Evolutionary conservation across 805 yeast genomes (phyloP), one percentile per base, ranked within the genome.

Genomic region (Candida vartiovaarae): DNA sequence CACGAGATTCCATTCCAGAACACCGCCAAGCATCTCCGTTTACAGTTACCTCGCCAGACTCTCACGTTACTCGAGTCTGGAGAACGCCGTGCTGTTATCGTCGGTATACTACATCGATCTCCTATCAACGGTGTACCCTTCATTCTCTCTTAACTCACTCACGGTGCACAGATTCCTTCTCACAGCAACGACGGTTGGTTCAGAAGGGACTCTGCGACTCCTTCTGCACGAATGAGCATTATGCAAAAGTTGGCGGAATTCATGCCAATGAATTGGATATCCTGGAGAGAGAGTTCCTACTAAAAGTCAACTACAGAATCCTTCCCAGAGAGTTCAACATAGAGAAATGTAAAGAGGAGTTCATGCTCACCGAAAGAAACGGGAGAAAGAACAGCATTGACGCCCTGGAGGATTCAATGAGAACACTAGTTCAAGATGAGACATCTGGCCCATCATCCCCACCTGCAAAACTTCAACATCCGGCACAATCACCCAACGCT

Each of bases 181-280:
- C 34, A 90, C 96, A 0, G 93, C 96, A 1, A 89, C 96, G 0
- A 85, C 95, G 47, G 78, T 91, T 2, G 95, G 93, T 0, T 82
- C 91, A 50, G n/a, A 91, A 91, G 61, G 91, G 95, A 1, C 71
- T 89, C 51, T 89, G 96, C 63, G 99, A 91, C 65, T 83, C 90
- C 26, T 91, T 93, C 63, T 90, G 93, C 64, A 88, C 96, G 11
- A 91, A 90, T 63, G 75, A 82, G 37, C 96, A 93, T 62, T 91
- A 93, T 57, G 95, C 98, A 9, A 85, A 84, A 60, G 97, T 93
- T 20, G 99, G 99, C 3, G 98, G 99, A 47, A 84, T 89, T 4
- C 87, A 87, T 36, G 67, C 83, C 39, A 74, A 80, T 46, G 97
- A 89, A 59, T 68, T 90, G 52, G 93, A 93, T 62, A 72, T 91